phyloP scores from a whole-genome alignment of 805 yeast genomes.

The Metschnikowia baotianmanensis region DNA sequence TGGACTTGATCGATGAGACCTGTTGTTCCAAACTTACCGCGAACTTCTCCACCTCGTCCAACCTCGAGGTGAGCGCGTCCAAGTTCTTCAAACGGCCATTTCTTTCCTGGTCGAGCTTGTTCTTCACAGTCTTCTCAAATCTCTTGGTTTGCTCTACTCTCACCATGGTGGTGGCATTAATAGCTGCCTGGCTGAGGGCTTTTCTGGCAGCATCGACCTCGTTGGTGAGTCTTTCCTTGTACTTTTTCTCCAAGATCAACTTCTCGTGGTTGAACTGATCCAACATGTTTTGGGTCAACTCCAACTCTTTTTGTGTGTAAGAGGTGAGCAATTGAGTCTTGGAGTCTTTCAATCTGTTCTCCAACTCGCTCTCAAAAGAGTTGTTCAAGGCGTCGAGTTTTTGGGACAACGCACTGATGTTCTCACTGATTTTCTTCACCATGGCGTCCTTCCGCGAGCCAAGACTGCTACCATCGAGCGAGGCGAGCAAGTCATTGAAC shows the following conservation, averaged over 20 bases:
- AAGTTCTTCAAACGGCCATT: constrained; percentile 73
- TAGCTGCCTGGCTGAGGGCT: constrained; percentile 66
- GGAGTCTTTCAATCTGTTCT: constrained; percentile 31
- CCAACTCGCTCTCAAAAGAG: constrained; percentile 37
- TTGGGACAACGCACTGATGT: constrained; percentile 28
- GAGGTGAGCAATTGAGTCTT: constrained; percentile 40
- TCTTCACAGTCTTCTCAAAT: constrained; percentile 55
- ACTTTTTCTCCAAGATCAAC: constrained; percentile 55
- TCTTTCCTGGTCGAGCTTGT: constrained; percentile 57
- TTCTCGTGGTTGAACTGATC: constrained; percentile 63
- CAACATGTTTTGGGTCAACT: constrained; percentile 56
- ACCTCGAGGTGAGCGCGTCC: constrained; percentile 53
- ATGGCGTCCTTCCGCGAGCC: constrained; percentile 28
- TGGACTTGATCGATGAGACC: constrained; percentile 33
- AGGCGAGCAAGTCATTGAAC: constrained; percentile 37
- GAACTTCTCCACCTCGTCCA: constrained; percentile 55
- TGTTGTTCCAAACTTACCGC: constrained; percentile 43
- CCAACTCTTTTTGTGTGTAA: constrained; percentile 50
- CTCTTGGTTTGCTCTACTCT: constrained; percentile 67
- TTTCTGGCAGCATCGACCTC: constrained; percentile 70
- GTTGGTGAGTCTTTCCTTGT: constrained; percentile 51
- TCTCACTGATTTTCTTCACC: constrained; percentile 33
- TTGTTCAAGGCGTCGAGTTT: constrained; percentile 34
- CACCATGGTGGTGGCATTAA: constrained; percentile 66
- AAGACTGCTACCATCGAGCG: constrained; percentile 31